A percentile compares a stretch with the other conserved stretches of the same genome.
These are phyloP conservation scores for Didymella pomorum DNA, from an alignment of 2,329 filamentous ascomycete genomes.

Conservation along the genomic window DNA sequence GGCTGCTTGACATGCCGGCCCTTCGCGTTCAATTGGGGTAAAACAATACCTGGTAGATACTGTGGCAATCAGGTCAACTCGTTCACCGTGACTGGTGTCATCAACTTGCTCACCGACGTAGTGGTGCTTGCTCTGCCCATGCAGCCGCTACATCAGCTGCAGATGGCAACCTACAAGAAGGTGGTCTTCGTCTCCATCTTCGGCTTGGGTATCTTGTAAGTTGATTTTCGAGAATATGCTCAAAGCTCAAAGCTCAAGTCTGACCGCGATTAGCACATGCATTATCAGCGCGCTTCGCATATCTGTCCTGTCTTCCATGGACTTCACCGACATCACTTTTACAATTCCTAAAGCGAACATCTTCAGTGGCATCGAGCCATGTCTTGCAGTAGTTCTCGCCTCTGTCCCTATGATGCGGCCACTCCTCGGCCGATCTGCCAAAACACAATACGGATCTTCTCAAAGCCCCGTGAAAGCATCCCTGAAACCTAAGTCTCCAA, in stretches of 20 bases:
- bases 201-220: slow-evolving; percentile 1
- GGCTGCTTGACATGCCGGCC: background rate
- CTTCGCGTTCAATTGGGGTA: background rate
- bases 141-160: background rate
- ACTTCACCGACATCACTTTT: background rate
- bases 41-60: background rate
- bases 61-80: background rate
- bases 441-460: background rate
- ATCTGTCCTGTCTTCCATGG: background rate
- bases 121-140: background rate
- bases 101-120: background rate
- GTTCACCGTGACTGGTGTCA: background rate
- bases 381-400: background rate
- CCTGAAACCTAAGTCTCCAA: background rate
- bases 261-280: background rate
- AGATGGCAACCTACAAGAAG: background rate
- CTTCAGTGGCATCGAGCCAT: slow-evolving; percentile 3
- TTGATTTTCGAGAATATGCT: no score
- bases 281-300: background rate
- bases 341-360: background rate
- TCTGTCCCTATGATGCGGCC: background rate
- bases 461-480: background rate
- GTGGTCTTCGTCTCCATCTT: background rate
- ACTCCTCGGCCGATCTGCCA: background rate
- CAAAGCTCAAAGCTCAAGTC: background rate